Evolutionary conservation across 2,329 filamentous ascomycete species (phyloP).

Genomic region (Fusarium sp.): DNA sequence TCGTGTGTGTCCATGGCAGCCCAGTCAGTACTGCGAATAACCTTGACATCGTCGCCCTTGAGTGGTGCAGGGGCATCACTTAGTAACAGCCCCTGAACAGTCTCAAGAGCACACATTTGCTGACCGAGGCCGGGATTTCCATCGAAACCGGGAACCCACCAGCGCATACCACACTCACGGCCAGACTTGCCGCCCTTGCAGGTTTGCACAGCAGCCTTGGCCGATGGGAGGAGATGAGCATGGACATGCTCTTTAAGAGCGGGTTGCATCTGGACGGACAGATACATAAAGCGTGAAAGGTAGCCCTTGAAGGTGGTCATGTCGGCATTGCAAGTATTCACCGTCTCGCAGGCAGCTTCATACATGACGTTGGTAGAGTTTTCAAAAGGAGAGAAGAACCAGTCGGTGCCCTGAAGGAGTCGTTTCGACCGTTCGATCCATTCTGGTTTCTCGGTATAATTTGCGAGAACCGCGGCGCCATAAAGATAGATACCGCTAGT

Average conservation of each 20-base stretch:
- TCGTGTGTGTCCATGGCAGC: slow-evolving; percentile 26
- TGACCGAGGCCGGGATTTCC: slow-evolving; percentile 69
- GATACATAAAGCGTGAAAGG: slow-evolving; percentile 74
- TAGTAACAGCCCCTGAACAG: slow-evolving; percentile 70
- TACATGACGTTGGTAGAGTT: slow-evolving; percentile 72
- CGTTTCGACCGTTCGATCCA: slow-evolving; percentile 68
- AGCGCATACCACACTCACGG: slow-evolving; percentile 71
- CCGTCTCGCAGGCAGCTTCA: slow-evolving; percentile 74
- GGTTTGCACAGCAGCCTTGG: slow-evolving; percentile 66
- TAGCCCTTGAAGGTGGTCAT: slow-evolving; percentile 78
- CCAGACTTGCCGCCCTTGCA: slow-evolving; percentile 69
- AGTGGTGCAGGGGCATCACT: slow-evolving; percentile 60
- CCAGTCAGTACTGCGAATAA: slow-evolving; percentile 54
- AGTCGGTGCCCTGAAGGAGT: slow-evolving; percentile 65
- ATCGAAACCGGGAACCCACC: slow-evolving; percentile 71
- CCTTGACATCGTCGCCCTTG: slow-evolving; percentile 62
- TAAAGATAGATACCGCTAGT: slow-evolving; percentile 75
- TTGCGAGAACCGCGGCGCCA: slow-evolving; percentile 73
- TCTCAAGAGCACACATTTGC: slow-evolving; percentile 75
- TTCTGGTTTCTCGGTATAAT: slow-evolving; percentile 65
- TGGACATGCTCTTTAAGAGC: slow-evolving; percentile 63
- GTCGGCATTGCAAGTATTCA: slow-evolving; percentile 70
- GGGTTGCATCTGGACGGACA: slow-evolving; percentile 68
- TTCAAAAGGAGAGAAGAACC: slow-evolving; percentile 67
- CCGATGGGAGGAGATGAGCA: slow-evolving; percentile 63